Conservation (phyloP, 2,329 filamentous ascomycete species). For the Emmonsia crescens region DNA sequence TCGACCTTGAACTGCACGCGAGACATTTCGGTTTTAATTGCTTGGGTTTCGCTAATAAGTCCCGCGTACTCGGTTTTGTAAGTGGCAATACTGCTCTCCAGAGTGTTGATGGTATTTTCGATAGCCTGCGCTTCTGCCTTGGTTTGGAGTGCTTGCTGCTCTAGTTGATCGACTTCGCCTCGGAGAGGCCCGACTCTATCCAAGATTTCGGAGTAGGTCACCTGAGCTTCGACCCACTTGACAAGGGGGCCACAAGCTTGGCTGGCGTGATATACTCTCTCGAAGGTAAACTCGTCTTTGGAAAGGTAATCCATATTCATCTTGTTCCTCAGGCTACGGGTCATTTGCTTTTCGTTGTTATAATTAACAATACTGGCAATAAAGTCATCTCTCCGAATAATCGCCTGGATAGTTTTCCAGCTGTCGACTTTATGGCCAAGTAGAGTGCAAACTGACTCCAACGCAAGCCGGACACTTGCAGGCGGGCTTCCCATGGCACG, state of each 20-base stretch:
- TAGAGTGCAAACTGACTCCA: conserved; percentile 93
- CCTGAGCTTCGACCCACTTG: conserved; percentile 93
- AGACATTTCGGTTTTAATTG: conserved; percentile 94
- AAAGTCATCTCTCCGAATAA: conserved; percentile 88
- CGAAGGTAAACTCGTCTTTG: conserved; percentile 90
- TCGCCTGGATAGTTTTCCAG: conserved; percentile 83
- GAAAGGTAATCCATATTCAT: conserved; percentile 90
- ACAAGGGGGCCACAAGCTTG: conserved; percentile 95
- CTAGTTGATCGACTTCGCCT: conserved; percentile 76
- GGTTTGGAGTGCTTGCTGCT: conserved; percentile 80
- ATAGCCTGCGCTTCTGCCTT: conserved; percentile 90
- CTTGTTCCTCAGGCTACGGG: conserved; percentile 63
- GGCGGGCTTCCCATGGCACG: conserved; percentile 93
- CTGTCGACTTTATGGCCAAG: conserved; percentile 80
- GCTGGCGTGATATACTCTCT: conserved; percentile 89
- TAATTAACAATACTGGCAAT: conserved; percentile 97
- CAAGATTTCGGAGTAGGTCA: conserved; percentile 94
- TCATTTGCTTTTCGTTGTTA: conserved; percentile 94
- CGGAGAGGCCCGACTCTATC: conserved; percentile 87
- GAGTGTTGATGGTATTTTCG: conserved; percentile 68
- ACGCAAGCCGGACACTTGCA: conserved; percentile 74
- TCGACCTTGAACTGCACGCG: conserved; percentile 97
- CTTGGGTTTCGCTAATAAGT: conserved; percentile 91
- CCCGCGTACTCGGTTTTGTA: conserved; percentile 96
- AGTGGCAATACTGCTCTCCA: conserved; percentile 82